Percentiles rank a stretch among this genome's conserved stretches.
Conservation (phyloP, 2,329 filamentous ascomycete species). For the Microcyclospora tardicrescens region DNA sequence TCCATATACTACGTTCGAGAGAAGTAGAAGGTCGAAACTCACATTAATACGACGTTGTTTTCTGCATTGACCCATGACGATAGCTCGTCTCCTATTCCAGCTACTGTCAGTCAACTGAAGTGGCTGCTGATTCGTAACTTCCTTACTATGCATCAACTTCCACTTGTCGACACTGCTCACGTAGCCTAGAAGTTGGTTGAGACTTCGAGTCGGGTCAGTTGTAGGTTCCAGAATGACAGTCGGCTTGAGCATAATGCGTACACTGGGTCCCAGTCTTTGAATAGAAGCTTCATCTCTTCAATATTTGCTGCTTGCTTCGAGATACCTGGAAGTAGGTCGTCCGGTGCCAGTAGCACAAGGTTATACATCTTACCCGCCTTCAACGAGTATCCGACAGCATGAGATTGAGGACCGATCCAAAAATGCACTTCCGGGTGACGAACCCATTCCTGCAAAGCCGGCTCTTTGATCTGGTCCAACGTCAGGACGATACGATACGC, state of each 20-base stretch:
- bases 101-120: too few species aligned
- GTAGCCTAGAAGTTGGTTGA: constrained; percentile 27
- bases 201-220: not conserved
- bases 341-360: constrained; percentile 49
- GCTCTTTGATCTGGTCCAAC: constrained; percentile 32
- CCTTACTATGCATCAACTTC: constrained; percentile 46
- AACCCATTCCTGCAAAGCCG: constrained; percentile 38
- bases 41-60: constrained; percentile 36
- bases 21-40: constrained; percentile 1
- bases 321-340: constrained; percentile 43
- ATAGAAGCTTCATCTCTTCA: constrained; percentile 46
- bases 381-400: constrained; percentile 49
- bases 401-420: constrained; percentile 48
- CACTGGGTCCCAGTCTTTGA: constrained; percentile 50
- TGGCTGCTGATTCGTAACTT: constrained; percentile 26
- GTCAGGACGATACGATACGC: constrained; percentile 48
- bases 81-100: not conserved
- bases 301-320: constrained; percentile 38
- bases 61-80: constrained; percentile 39
- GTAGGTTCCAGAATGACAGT: too few species aligned
- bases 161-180: constrained; percentile 51
- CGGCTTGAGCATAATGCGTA: too few species aligned
- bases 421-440: constrained; percentile 39
- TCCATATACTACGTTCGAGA: too few species aligned
- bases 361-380: constrained; percentile 47